A percentile compares a stretch with the other conserved stretches of the same genome.
phyloP scores from a whole-genome alignment of 2,329 filamentous ascomycete species.

The Penicillium sp. region DNA sequence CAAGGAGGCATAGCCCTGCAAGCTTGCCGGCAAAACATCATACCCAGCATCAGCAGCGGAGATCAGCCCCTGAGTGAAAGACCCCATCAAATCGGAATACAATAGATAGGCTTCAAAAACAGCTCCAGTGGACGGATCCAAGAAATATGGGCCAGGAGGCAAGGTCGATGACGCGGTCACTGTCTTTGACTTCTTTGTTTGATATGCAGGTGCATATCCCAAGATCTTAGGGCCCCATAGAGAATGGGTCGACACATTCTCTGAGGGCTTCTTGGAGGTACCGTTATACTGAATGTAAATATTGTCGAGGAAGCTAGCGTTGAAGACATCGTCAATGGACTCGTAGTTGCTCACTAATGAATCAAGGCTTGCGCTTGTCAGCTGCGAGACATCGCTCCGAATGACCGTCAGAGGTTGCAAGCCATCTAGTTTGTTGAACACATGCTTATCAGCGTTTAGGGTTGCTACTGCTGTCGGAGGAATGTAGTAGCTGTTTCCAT shows the following conservation, averaged over 20 bases:
- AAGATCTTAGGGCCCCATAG: not conserved
- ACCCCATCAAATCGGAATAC: not conserved
- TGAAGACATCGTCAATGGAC: not conserved
- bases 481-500: not conserved
- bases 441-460: not conserved
- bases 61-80: not conserved
- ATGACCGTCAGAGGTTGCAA: not conserved
- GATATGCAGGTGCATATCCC: not conserved
- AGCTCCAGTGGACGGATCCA: not conserved
- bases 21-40: not conserved
- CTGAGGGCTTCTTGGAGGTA: not conserved
- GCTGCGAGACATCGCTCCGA: not conserved
- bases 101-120: not conserved
- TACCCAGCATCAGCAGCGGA: not conserved
- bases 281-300: not conserved
- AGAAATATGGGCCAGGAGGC: not conserved
- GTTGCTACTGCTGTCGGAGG: not conserved
- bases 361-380: not conserved
- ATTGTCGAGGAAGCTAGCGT: not conserved
- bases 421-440: not conserved
- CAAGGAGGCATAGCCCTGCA: not conserved
- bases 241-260: not conserved
- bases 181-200: not conserved
- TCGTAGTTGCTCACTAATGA: not conserved
- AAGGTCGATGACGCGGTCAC: not conserved